Conservation (phyloP, 345 rosid genomes). For the Xanthoceras sorbifolium region DNA sequence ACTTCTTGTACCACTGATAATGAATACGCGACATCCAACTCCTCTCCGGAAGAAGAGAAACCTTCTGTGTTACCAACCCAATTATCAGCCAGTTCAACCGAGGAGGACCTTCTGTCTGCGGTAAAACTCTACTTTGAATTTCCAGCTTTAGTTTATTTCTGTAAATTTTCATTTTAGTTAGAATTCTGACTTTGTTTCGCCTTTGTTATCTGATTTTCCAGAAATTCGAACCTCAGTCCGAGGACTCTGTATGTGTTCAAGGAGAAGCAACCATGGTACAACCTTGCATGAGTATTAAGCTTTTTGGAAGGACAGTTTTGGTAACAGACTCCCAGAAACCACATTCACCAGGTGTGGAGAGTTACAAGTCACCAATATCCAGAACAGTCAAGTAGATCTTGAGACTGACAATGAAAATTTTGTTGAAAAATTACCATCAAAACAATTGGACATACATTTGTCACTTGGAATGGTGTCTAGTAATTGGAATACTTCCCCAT, state of each 20-base stretch:
- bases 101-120: slow-evolving; percentile 22
- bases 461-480: slow-evolving; percentile 38
- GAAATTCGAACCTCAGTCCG: slow-evolving; percentile 32
- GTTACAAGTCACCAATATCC: slow-evolving; percentile 10
- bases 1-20: slow-evolving; percentile 56
- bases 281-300: slow-evolving; percentile 49
- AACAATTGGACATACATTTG: slow-evolving; percentile 34
- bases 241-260: slow-evolving; percentile 14
- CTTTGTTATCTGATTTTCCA: slow-evolving; percentile 15
- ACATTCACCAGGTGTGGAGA: slow-evolving; percentile 13
- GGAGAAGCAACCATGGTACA: slow-evolving; percentile 19
- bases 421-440: slow-evolving; percentile 10
- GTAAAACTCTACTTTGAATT: slow-evolving; percentile 15
- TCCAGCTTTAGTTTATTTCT: not conserved
- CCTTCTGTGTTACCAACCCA: slow-evolving; percentile 14
- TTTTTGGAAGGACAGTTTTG: slow-evolving; percentile 65
- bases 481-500: not conserved
- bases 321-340: slow-evolving; percentile 37
- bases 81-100: slow-evolving; percentile 15
- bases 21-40: slow-evolving; percentile 36
- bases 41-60: slow-evolving; percentile 35
- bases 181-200: not conserved
- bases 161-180: not conserved
- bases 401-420: slow-evolving; percentile 18
- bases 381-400: slow-evolving; percentile 17